Evolutionary conservation across 441 rosid genomes (phyloP).

Genomic region (Croton laevigatus): DNA sequence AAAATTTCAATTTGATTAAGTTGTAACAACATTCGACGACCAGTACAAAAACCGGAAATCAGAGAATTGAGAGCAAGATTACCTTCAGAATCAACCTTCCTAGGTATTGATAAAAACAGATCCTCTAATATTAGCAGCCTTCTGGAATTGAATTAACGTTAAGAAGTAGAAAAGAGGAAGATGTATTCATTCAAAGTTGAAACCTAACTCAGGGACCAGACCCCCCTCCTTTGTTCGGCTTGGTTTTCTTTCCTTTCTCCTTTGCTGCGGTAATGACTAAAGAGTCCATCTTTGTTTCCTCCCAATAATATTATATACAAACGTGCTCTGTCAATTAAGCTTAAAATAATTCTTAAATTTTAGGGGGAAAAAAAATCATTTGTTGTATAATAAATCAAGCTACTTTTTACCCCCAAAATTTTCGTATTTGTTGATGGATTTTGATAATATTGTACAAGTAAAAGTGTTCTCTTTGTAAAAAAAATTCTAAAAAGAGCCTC

Average conservation of each 20-base stretch:
- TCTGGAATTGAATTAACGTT: not conserved
- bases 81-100: slow-evolving; percentile 1
- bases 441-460: too few relatives aligned
- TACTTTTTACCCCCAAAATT: too few relatives aligned
- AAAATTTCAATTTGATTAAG: not conserved
- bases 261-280: slow-evolving; percentile 10
- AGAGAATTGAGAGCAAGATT: not conserved
- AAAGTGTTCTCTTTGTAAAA: too few relatives aligned
- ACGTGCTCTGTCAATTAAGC: not conserved
- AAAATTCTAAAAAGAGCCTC: too few relatives aligned
- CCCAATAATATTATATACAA: not conserved
- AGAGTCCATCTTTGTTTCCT: slow-evolving; percentile 3
- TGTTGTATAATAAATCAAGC: too few relatives aligned
- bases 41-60: not conserved
- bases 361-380: too few relatives aligned
- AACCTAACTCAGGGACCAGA: slow-evolving; percentile 7
- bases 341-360: too few relatives aligned
- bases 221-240: not conserved
- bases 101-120: not conserved
- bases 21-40: not conserved
- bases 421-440: too few relatives aligned
- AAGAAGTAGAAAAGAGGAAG: not conserved
- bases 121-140: slow-evolving; percentile 9
- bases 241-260: slow-evolving; percentile 1
- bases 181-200: slow-evolving; percentile 8